phyloP scores from a whole-genome alignment of 2,329 filamentous ascomycete species.

The Lachnellula arida region DNA sequence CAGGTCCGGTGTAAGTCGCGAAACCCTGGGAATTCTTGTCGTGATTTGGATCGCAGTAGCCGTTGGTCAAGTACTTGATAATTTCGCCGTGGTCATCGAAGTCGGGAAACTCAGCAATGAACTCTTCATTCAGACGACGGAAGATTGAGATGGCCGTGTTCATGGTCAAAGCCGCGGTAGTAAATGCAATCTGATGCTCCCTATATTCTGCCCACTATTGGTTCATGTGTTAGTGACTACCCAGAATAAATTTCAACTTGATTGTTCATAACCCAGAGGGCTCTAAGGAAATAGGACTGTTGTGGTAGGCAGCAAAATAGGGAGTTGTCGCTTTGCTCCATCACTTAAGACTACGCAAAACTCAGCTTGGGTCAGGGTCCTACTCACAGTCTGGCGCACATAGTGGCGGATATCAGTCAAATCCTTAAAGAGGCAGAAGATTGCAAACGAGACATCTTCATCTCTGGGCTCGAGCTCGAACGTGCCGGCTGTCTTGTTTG shows the following conservation, averaged over 20 bases:
- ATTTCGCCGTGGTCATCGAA: background rate
- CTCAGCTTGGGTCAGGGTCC: too few species aligned
- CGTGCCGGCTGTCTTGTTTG: background rate
- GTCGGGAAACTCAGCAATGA: background rate
- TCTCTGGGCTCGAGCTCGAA: background rate
- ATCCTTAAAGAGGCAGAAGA: background rate
- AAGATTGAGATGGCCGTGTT: background rate
- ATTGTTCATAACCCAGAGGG: too few species aligned
- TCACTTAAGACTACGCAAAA: too few species aligned
- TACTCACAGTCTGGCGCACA: background rate
- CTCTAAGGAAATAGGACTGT: too few species aligned
- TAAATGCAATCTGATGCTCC: background rate
- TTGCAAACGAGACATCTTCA: background rate
- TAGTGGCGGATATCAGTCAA: slow-evolving; percentile 5
- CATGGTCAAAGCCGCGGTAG: background rate
- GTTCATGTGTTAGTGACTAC: too few species aligned
- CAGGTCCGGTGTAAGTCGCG: background rate
- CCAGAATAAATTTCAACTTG: too few species aligned
- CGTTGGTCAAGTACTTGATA: background rate
- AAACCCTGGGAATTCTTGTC: background rate
- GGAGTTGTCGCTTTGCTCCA: too few species aligned
- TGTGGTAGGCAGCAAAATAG: background rate
- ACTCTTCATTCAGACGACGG: background rate
- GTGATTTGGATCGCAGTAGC: background rate
- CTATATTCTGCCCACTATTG: too few species aligned